Evolutionary conservation across 164 flowering plant species (phyloP).

Genomic region (Aristolochia contorta): DNA sequence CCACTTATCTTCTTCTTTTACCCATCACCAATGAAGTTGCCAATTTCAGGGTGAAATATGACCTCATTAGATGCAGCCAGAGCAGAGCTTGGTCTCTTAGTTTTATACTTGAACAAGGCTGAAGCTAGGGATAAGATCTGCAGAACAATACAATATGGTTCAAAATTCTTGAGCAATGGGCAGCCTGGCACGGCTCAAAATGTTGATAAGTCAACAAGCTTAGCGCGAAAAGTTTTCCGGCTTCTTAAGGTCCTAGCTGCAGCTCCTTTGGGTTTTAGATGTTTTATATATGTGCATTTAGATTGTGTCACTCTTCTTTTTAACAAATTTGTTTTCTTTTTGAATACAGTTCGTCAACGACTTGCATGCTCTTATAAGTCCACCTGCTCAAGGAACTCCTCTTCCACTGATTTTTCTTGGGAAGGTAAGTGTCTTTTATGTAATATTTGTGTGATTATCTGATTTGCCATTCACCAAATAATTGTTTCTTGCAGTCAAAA

Average conservation of each 20-base stretch:
- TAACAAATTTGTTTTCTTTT: not conserved
- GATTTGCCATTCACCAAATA: not conserved
- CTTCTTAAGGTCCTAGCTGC: conserved; percentile 68
- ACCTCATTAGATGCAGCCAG: conserved; percentile 70
- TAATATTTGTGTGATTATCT: conserved; percentile 1
- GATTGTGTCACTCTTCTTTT: not conserved
- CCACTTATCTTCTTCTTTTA: not conserved
- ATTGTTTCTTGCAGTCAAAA: conserved; percentile 55
- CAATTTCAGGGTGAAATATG: conserved; percentile 27
- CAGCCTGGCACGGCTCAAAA: conserved; percentile 92
- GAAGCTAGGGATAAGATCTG: conserved; percentile 99
- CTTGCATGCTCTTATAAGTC: conserved; percentile 87
- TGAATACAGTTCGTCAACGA: conserved; percentile 90
- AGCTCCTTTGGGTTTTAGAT: too few relatives aligned
- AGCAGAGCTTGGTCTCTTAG: conserved; percentile 84
- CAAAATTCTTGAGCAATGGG: conserved; percentile 90
- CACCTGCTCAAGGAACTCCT: conserved; percentile 84
- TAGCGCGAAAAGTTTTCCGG: conserved; percentile 97
- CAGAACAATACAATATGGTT: conserved; percentile 97
- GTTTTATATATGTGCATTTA: not conserved
- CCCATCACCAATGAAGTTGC: not conserved
- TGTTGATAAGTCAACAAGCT: conserved; percentile 90
- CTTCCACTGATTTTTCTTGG: conserved; percentile 83
- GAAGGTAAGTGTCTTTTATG: conserved; percentile 41
- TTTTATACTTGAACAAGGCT: conserved; percentile 89